These are phyloP conservation scores for Arthroderma uncinatum DNA, from an alignment of 2,329 filamentous ascomycete species.

Conservation along the genomic window DNA sequence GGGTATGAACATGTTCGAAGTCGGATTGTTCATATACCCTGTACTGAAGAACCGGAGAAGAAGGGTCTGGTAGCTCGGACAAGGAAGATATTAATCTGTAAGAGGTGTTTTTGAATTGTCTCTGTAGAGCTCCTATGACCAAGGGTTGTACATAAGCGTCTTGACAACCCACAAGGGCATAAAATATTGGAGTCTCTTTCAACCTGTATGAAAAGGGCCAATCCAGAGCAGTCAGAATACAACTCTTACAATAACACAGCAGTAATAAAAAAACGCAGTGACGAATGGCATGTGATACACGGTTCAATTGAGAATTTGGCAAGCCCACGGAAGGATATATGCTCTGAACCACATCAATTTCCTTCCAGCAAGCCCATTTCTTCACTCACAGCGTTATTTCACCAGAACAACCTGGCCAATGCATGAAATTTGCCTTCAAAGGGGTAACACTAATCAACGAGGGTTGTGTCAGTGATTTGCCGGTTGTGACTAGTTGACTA, in stretches of 20 bases:
- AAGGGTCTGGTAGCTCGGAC: conserved; percentile 37
- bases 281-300: neutral
- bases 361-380: conserved; percentile 18
- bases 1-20: conserved; percentile 59
- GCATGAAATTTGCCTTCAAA: conserved; percentile 85
- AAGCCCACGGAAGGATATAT: conserved; percentile 21
- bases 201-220: conserved; percentile 7
- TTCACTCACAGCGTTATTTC: conserved; percentile 75
- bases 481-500: neutral
- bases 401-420: conserved; percentile 52
- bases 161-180: conserved; percentile 72
- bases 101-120: conserved; percentile 45
- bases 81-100: conserved; percentile 47
- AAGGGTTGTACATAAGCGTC: conserved; percentile 83
- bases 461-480: conserved; percentile 3
- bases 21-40: conserved; percentile 77
- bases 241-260: neutral
- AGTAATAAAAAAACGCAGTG: neutral
- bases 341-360: conserved; percentile 16
- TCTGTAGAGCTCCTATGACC: conserved; percentile 59
- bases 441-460: conserved; percentile 61
- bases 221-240: conserved; percentile 1
- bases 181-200: conserved; percentile 35
- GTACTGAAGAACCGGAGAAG: conserved; percentile 59
- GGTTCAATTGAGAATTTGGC: neutral